These are phyloP conservation scores for Pyrenophora tritici-repentis DNA, from an alignment of 2,329 filamentous ascomycete genomes.

Conservation along the genomic window DNA sequence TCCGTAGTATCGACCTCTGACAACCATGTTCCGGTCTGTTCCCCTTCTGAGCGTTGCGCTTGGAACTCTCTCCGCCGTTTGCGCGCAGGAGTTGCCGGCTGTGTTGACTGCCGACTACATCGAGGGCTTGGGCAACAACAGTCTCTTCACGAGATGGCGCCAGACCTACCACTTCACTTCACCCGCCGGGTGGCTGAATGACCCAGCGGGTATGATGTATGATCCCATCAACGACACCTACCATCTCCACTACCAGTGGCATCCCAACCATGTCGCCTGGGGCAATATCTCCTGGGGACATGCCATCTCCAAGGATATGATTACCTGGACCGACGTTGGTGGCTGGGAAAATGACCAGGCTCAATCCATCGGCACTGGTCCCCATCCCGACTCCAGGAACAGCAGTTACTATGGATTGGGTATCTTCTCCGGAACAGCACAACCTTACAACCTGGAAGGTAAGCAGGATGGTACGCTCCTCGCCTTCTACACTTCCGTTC, in stretches of 20 bases:
- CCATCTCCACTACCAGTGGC: conserved; percentile 61
- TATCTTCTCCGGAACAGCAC: conserved; percentile 58
- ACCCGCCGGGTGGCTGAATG: conserved; percentile 57
- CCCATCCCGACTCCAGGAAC: conserved; percentile 33
- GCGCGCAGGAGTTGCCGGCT: conserved; percentile 33
- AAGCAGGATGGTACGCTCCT: conserved; percentile 54
- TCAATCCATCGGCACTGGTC: conserved; percentile 48
- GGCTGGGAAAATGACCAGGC: conserved; percentile 54
- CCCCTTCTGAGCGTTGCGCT: conserved; percentile 34
- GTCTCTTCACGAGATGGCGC: conserved; percentile 56
- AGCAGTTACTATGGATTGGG: conserved; percentile 57
- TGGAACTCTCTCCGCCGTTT: conserved; percentile 18
- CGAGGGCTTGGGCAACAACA: conserved; percentile 51
- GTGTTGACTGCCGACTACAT: conserved; percentile 38
- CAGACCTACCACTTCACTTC: conserved; percentile 53
- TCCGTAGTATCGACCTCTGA: conserved; percentile 4
- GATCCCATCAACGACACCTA: conserved; percentile 55
- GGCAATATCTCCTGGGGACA: conserved; percentile 54
- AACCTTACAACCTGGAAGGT: conserved; percentile 55
- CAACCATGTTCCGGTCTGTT: conserved; percentile 30
- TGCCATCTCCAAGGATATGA: conserved; percentile 56
- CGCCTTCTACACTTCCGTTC: conserved; percentile 55
- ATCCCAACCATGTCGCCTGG: conserved; percentile 55
- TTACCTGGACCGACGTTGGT: conserved; percentile 53
- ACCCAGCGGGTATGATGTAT: conserved; percentile 52